A percentile compares a stretch with the other conserved stretches of the same genome.
phyloP scores from a whole-genome alignment of 1,139 yeast genomes.

The Kurtzmaniella quercitrusa region DNA sequence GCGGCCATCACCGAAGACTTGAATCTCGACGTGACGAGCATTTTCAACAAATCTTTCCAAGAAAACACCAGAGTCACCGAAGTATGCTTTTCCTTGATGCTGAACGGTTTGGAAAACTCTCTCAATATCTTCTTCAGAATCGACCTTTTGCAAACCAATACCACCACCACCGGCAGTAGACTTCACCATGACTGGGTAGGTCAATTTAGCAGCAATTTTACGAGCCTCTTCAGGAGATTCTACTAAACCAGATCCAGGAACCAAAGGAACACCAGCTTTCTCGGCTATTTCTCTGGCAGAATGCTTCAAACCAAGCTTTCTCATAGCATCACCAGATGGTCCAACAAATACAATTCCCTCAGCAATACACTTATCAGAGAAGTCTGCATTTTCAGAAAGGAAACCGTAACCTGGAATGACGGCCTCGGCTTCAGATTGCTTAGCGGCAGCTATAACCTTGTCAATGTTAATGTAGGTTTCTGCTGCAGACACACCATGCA shows the following conservation, averaged over 20 bases:
- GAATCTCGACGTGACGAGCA: slow-evolving; percentile 95
- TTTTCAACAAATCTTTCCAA: slow-evolving; percentile 90
- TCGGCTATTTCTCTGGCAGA: slow-evolving; percentile 93
- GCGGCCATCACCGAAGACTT: slow-evolving; percentile 91
- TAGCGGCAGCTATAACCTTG: slow-evolving; percentile 82
- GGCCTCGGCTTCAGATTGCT: slow-evolving; percentile 79
- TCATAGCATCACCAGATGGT: slow-evolving; percentile 89
- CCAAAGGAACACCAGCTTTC: slow-evolving; percentile 86
- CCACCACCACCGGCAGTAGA: slow-evolving; percentile 99
- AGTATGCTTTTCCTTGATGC: slow-evolving; percentile 89
- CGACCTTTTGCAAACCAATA: slow-evolving; percentile 92
- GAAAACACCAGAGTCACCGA: slow-evolving; percentile 94
- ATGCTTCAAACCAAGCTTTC: slow-evolving; percentile 88
- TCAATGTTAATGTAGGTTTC: slow-evolving; percentile 85
- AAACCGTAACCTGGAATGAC: slow-evolving; percentile 97
- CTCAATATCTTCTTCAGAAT: slow-evolving; percentile 72
- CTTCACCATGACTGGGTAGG: slow-evolving; percentile 92
- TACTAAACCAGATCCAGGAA: slow-evolving; percentile 89
- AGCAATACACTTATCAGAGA: slow-evolving; percentile 77
- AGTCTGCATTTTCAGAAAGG: slow-evolving; percentile 93
- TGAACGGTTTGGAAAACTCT: slow-evolving; percentile 85
- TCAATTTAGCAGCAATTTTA: slow-evolving; percentile 69
- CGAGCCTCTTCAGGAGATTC: slow-evolving; percentile 68
- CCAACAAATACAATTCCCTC: slow-evolving; percentile 93
- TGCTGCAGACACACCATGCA: slow-evolving; percentile 80